Conservation (phyloP, 2,329 filamentous ascomycete genomes). For the Neonectria sp. region DNA sequence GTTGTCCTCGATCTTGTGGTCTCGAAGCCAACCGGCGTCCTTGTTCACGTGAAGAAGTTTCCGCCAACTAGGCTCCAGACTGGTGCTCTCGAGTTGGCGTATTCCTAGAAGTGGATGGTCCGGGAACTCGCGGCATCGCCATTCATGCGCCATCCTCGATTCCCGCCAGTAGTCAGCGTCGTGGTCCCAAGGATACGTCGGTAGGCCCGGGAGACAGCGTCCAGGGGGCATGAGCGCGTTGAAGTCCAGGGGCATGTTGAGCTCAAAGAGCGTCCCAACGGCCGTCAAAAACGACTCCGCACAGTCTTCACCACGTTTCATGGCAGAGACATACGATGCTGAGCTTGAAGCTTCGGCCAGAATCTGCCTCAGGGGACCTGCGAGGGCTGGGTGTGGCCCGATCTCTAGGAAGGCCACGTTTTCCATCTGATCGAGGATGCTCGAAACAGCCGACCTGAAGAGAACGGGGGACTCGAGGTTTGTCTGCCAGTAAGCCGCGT, state of each 20-base stretch:
- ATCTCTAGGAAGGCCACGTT: conserved; percentile 43
- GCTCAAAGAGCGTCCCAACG: conserved; percentile 15
- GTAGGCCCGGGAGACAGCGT: conserved; percentile 48
- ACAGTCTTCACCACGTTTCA: conserved; percentile 10
- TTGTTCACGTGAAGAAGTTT: conserved; percentile 40
- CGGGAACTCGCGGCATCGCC: conserved; percentile 23
- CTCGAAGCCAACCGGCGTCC: conserved; percentile 58
- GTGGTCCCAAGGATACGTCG: conserved; percentile 50
- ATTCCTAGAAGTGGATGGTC: conserved; percentile 42
- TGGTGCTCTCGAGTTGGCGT: conserved; percentile 31
- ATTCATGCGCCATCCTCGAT: conserved; percentile 26
- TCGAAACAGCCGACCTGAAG: conserved; percentile 36
- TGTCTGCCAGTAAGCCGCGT: conserved; percentile 46
- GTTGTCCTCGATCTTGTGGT: conserved; percentile 60
- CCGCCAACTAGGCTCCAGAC: conserved; percentile 39
- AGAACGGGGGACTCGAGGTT: conserved; percentile 51
- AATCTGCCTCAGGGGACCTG: conserved; percentile 45
- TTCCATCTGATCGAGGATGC: not conserved
- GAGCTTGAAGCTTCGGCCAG: conserved; percentile 21
- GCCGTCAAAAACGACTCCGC: conserved; percentile 9
- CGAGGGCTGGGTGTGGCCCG: conserved; percentile 46
- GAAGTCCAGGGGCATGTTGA: conserved; percentile 4
- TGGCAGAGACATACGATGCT: not conserved
- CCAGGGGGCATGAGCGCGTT: not conserved
- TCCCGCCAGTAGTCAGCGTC: conserved; percentile 24